Evolutionary conservation across 257 asterid genomes (phyloP), one percentile per base, ranked within the genome.

Genomic region (Capsicum pubescens): DNA sequence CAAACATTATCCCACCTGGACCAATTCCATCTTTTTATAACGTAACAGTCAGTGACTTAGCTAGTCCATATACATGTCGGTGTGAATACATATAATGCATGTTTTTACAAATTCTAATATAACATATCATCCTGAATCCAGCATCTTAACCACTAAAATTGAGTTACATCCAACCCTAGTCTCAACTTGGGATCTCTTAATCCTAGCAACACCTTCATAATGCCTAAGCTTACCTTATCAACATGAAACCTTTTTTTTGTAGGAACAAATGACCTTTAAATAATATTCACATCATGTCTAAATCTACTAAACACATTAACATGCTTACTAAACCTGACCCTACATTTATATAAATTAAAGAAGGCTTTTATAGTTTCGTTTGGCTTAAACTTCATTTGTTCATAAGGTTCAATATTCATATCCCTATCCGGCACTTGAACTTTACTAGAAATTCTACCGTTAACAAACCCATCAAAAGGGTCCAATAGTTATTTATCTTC

Each of bases 101-200:
- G n/a, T n/a, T n/a, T n/a, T 83, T 15, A 59, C 48, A 15, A 83
- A 83, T 15, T 66, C 66, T 3, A 77, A 57, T 7, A 74, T 83
- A 44, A 83, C 76, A 77, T 83, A 83, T 26, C 61, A 74, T 7
- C 83, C 86, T 0, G 54, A 59, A 42, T 83, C 76, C 19, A 74
- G 76, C 60, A 83, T 74, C 55, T 72, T 71, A 42, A 83, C 82
- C 35, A 74, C 35, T 26, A 83, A 19, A 39, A 76, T 44, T 3
- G 83, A 82, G 13, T 59, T 76, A n/a, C 86, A 83, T 35, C 86
- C 86, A 3, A 83, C 86, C 66, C 86, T 72, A 74, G 82, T 83
- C 77, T 83, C 83, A 21, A 39, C 83, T 71, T 83, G 60, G 16
- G 86, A 77, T 16, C 83, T 32, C 82, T 83, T 71, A 48, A 83